Evolutionary conservation across 2,329 filamentous ascomycete species (phyloP).

Genomic region (Gyromitra esculenta): DNA sequence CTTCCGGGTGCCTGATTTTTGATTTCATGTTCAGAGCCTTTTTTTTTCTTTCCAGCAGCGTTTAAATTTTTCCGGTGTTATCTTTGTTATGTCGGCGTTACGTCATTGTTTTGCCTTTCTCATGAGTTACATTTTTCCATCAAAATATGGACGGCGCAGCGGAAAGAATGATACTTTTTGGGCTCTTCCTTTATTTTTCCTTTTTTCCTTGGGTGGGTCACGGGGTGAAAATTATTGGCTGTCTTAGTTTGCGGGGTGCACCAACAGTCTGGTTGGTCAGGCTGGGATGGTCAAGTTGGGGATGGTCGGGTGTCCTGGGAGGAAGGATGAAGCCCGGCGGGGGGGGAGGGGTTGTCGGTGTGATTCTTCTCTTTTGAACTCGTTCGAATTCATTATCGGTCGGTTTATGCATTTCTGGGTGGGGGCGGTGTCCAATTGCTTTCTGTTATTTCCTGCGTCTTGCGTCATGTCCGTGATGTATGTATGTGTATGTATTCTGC

Average conservation of each 20-base stretch:
- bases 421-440: constrained; percentile 45
- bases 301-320: constrained; percentile 33
- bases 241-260: constrained; percentile 37
- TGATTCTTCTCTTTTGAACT: constrained; percentile 36
- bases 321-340: constrained; percentile 22
- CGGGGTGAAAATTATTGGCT: constrained; percentile 35
- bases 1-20: constrained; percentile 17
- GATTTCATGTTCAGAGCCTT: constrained; percentile 26
- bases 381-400: constrained; percentile 37
- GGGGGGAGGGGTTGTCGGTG: constrained; percentile 23
- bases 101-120: constrained; percentile 48
- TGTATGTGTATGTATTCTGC: constrained; percentile 47
- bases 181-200: constrained; percentile 26
- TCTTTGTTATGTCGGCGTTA: constrained; percentile 39
- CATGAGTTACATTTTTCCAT: constrained; percentile 21
- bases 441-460: constrained; percentile 21
- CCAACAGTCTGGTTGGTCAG: constrained; percentile 25
- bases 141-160: constrained; percentile 44
- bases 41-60: constrained; percentile 12
- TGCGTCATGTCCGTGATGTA: constrained; percentile 39
- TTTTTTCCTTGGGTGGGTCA: constrained; percentile 34
- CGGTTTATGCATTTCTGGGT: constrained; percentile 44
- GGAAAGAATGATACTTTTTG: constrained; percentile 44
- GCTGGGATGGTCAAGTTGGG: constrained; percentile 25
- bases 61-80: constrained; percentile 39